A percentile compares a stretch with the other conserved stretches of the same genome.
Conservation (phyloP, 2,329 filamentous ascomycete species). For the Xylaria sp. region DNA sequence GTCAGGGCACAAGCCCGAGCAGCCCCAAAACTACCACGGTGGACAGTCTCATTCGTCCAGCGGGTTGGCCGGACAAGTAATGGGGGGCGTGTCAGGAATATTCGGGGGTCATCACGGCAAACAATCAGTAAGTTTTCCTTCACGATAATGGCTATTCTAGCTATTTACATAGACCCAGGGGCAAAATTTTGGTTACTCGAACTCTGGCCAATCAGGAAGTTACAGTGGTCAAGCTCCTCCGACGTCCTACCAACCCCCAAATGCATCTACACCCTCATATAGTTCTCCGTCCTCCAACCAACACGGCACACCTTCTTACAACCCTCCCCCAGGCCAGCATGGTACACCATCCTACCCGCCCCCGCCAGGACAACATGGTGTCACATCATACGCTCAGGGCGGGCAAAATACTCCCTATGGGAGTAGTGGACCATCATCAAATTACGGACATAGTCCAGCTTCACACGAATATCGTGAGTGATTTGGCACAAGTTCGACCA, state of each 20-base stretch:
- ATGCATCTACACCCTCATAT: slow-evolving; percentile 44
- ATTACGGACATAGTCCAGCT: slow-evolving; percentile 46
- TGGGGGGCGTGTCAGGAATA: slow-evolving; percentile 64
- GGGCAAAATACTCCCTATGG: slow-evolving; percentile 42
- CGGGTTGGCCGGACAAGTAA: slow-evolving; percentile 63
- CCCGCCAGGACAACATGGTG: slow-evolving; percentile 36
- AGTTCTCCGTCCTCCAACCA: slow-evolving; percentile 45
- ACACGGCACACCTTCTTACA: slow-evolving; percentile 44
- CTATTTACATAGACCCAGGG: slow-evolving; percentile 48
- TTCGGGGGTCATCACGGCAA: slow-evolving; percentile 60
- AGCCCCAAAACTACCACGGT: slow-evolving; percentile 48
- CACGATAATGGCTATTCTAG: neutral
- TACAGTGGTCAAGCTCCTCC: slow-evolving; percentile 73
- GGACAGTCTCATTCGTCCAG: slow-evolving; percentile 53
- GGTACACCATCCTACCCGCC: slow-evolving; percentile 39
- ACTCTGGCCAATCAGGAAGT: slow-evolving; percentile 61
- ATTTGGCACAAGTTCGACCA: slow-evolving; percentile 8
- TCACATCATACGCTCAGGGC: slow-evolving; percentile 39
- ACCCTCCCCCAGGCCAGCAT: slow-evolving; percentile 37
- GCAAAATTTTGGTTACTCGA: slow-evolving; percentile 72
- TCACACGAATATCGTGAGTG: slow-evolving; percentile 47
- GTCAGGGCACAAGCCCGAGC: slow-evolving; percentile 58
- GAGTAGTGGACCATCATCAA: slow-evolving; percentile 39
- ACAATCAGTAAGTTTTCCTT: slow-evolving; percentile 50
- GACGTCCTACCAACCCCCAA: slow-evolving; percentile 64